Evolutionary conservation across 345 rosid species (phyloP), one percentile per base, ranked within the genome.

Genomic region (Schrenkiella parvula): DNA sequence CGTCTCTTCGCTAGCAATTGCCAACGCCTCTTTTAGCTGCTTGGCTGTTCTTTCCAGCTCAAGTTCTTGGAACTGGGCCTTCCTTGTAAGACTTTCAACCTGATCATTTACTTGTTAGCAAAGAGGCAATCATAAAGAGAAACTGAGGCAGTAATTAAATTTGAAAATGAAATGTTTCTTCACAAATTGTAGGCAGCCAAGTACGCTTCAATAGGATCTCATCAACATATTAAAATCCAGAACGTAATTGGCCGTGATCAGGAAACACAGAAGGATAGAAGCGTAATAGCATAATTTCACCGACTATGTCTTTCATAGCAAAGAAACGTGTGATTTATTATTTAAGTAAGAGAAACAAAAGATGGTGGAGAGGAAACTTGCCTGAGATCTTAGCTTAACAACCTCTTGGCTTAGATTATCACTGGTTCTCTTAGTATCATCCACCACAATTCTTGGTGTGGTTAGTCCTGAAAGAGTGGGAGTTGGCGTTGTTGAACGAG

Each of bases 401-500:
- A 89, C 89, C 83, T 91, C 99, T 85, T 95, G 96, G 84, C 84
- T 81, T 70, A 84, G 90, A 77, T 81, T 78, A 79, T 87, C 98
- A 34, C 83, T 91, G 74, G 89, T 77, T 84, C 84, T 82, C 76
- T 82, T 88, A 54, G 86, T 82, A 79, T 89, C 97, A 88, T 88
- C 93, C 69, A 84, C 85, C 26, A 79, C 60, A 15, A 91, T 56
- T 81, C 83, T 91, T 11, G 98, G 93, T 28, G 99, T 88, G 34
- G 89, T 82, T 25, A 95, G 91, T 72, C 99, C 97, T 12, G 88
- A 86, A 51, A 95, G 83, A 61, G 97, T 95, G 35, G 99, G 99
- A 31, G 97, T 91, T 34, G 99, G 99, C 19, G 99, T 95, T 21
- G 99, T 89, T 74, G 99, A 92, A 66, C 99, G 93, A 48, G 99